Evolutionary conservation across 192 early-diverging fungal species (phyloP).

Genomic region (Coemansia sp.): DNA sequence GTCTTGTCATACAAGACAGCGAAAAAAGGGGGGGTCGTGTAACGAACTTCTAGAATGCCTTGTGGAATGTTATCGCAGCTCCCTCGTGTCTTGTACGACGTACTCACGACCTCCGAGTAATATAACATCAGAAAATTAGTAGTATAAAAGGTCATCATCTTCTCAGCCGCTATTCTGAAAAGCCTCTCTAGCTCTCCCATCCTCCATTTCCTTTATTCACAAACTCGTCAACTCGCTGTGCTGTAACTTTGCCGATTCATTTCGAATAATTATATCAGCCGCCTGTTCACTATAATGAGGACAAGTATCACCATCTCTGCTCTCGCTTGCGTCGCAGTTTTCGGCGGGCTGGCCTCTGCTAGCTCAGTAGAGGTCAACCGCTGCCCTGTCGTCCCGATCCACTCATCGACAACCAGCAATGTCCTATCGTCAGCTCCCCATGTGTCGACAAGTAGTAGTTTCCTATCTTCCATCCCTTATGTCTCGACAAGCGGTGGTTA

Average conservation of each 20-base stretch:
- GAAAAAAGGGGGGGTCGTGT: not conserved
- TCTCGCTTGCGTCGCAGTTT: not conserved
- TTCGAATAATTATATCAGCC: not conserved
- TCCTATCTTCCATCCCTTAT: not conserved
- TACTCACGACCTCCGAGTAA: not conserved
- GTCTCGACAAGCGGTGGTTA: not conserved
- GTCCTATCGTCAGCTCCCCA: not conserved
- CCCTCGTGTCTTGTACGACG: not conserved
- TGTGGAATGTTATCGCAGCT: not conserved
- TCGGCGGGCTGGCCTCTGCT: not conserved
- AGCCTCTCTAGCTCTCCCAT: not conserved
- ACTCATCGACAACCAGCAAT: not conserved
- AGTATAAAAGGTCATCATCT: not conserved
- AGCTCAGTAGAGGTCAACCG: not conserved
- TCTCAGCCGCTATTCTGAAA: not conserved
- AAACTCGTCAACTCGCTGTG: not conserved
- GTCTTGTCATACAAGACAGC: not conserved
- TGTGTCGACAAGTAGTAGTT: not conserved
- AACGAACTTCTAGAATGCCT: not conserved
- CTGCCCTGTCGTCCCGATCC: conserved; percentile 1
- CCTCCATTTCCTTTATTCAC: not conserved
- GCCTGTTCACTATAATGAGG: not conserved
- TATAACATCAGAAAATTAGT: not conserved
- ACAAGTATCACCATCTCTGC: conserved; percentile 3
- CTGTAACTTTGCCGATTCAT: not conserved